Percentiles rank a stretch among this genome's conserved stretches.
phyloP scores from a whole-genome alignment of 2,329 filamentous ascomycete species.

The Huntiella moniliformis region DNA sequence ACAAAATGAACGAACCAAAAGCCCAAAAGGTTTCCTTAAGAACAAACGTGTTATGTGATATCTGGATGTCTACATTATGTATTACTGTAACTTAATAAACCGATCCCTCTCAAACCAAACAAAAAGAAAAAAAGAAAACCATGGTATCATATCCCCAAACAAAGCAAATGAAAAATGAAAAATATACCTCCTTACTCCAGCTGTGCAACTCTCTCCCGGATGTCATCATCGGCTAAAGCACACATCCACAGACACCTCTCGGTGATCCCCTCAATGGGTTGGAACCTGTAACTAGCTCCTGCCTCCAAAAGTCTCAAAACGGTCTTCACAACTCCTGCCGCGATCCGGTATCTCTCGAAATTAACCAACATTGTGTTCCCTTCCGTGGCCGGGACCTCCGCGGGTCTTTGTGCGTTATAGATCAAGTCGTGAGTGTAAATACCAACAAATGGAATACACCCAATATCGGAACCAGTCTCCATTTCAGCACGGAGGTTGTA shows the following conservation, averaged over 20 bases:
- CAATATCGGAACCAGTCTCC: constrained; percentile 47
- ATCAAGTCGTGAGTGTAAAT: constrained; percentile 71
- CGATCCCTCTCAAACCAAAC: neutral
- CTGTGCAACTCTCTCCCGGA: constrained; percentile 33
- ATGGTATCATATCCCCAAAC: neutral
- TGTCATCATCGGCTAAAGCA: constrained; percentile 57
- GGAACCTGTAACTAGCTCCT: constrained; percentile 46
- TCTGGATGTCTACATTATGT: neutral
- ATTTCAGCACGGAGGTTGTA: constrained; percentile 60
- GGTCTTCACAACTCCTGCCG: constrained; percentile 62
- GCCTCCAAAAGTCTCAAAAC: constrained; percentile 61
- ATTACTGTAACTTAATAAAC: neutral
- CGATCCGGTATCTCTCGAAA: constrained; percentile 63
- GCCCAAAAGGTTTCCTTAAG: neutral
- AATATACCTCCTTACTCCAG: constrained; percentile 22
- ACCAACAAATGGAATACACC: constrained; percentile 70
- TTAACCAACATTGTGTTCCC: constrained; percentile 54
- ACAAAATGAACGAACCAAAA: too few species aligned
- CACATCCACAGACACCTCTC: constrained; percentile 76
- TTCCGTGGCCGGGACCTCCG: constrained; percentile 50
- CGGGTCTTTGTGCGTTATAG: constrained; percentile 62
- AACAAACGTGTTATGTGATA: constrained; percentile 1
- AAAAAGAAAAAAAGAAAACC: constrained; percentile 5
- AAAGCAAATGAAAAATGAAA: neutral
- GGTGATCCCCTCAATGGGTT: constrained; percentile 56